Conservation (phyloP, 169 alveolate species). For the Cardiosporidium cionae region DNA sequence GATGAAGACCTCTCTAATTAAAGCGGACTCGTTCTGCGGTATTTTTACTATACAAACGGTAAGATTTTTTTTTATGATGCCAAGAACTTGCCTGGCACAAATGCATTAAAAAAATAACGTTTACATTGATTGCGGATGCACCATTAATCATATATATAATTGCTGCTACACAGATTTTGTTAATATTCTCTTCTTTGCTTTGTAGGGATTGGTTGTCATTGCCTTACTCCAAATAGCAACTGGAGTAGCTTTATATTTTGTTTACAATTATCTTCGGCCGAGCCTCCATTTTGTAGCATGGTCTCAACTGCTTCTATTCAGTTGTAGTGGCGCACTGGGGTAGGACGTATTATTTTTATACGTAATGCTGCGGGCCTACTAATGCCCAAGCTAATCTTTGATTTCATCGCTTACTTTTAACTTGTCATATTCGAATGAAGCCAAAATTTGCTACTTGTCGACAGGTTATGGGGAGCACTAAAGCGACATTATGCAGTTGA, state of each 20-base stretch:
- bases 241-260: constrained; percentile 6
- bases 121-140: not conserved
- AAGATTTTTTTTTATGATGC: not conserved
- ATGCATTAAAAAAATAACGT: not conserved
- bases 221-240: constrained; percentile 12
- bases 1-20: constrained; percentile 1
- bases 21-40: constrained; percentile 22
- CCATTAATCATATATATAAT: too few species aligned
- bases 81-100: not conserved
- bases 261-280: constrained; percentile 17
- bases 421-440: too few species aligned
- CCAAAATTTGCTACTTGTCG: not conserved
- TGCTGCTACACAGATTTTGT: too few species aligned
- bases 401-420: too few species aligned
- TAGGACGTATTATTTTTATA: not conserved
- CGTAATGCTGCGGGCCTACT: too few species aligned
- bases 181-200: too few species aligned
- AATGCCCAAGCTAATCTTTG: too few species aligned
- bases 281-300: constrained; percentile 14
- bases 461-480: constrained; percentile 27
- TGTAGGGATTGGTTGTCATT: constrained; percentile 16
- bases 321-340: constrained; percentile 20
- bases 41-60: constrained; percentile 18
- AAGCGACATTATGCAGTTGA: constrained; percentile 16
- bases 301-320: constrained; percentile 7